phyloP scores from a whole-genome alignment of 495 filamentous ascomycete species.

The Aspergillus sparsus region DNA sequence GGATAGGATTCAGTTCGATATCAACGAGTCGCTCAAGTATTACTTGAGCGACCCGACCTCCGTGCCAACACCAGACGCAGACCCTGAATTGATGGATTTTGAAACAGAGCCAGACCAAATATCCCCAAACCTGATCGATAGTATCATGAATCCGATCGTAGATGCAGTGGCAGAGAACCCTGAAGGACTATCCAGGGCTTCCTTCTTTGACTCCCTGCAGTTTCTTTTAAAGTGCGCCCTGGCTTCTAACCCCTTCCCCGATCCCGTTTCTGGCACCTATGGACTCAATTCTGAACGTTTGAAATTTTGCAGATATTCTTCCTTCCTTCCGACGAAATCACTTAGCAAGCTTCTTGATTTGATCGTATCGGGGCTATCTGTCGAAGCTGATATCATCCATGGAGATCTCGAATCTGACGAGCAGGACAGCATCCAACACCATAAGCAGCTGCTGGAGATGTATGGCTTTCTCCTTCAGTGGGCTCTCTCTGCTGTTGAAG shows the following conservation, averaged over 20 bases:
- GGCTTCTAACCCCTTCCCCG: slow-evolving; percentile 53
- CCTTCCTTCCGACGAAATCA: slow-evolving; percentile 73
- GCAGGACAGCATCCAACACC: slow-evolving; percentile 78
- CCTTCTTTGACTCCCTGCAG: slow-evolving; percentile 87
- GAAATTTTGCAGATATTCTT: slow-evolving; percentile 72
- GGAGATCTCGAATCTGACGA: slow-evolving; percentile 89
- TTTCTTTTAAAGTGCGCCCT: slow-evolving; percentile 94
- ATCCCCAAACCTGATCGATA: slow-evolving; percentile 73
- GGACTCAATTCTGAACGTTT: slow-evolving; percentile 64
- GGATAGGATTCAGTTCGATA: slow-evolving; percentile 76
- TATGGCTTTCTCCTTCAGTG: slow-evolving; percentile 95
- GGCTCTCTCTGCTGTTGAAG: slow-evolving; percentile 89
- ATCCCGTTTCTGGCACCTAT: slow-evolving; percentile 38
- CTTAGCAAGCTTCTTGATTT: slow-evolving; percentile 94
- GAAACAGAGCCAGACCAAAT: slow-evolving; percentile 88
- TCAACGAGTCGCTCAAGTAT: slow-evolving; percentile 92
- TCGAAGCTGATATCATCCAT: slow-evolving; percentile 83
- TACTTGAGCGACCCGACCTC: slow-evolving; percentile 89
- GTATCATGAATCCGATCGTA: slow-evolving; percentile 85
- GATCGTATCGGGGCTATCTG: slow-evolving; percentile 87
- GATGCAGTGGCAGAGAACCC: slow-evolving; percentile 91
- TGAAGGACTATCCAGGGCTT: slow-evolving; percentile 76
- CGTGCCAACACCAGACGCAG: slow-evolving; percentile 84
- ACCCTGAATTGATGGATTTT: slow-evolving; percentile 81
- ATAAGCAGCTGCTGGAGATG: slow-evolving; percentile 90